A percentile compares a stretch with the other conserved stretches of the same genome.
phyloP scores from a whole-genome alignment of 495 filamentous ascomycete species.

The Trichocladium antarcticum region DNA sequence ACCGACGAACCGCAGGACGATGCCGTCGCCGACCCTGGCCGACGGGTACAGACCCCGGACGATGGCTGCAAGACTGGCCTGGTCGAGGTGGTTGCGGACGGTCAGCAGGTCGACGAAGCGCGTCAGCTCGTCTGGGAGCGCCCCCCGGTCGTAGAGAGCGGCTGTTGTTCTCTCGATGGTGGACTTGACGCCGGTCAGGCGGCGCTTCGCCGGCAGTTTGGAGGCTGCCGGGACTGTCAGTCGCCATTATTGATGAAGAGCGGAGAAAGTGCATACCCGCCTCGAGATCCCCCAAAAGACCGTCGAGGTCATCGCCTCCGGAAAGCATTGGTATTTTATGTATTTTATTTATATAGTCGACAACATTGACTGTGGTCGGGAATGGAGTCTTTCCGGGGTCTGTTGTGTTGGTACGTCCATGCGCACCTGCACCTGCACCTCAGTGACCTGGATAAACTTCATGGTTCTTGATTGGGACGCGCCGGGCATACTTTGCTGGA shows the following conservation, averaged over 20 bases:
- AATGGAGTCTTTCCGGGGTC: too few species aligned
- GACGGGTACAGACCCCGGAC: constrained; percentile 68
- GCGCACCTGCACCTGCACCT: too few species aligned
- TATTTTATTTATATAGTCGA: too few species aligned
- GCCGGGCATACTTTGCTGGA: too few species aligned
- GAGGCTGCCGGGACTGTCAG: constrained; percentile 31
- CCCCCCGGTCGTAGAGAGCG: constrained; percentile 54
- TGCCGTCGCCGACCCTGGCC: constrained; percentile 46
- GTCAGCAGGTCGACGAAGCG: constrained; percentile 58
- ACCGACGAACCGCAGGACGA: constrained; percentile 58
- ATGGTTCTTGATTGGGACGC: too few species aligned
- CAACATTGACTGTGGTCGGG: too few species aligned
- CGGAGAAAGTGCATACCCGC: constrained; percentile 13
- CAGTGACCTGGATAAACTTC: too few species aligned
- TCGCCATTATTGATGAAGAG: constrained; percentile 1
- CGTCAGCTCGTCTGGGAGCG: constrained; percentile 47
- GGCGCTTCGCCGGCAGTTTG: constrained; percentile 39
- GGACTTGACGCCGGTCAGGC: constrained; percentile 32
- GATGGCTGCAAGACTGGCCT: constrained; percentile 53
- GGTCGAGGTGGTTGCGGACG: constrained; percentile 57
- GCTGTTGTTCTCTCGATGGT: constrained; percentile 39
- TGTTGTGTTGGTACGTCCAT: too few species aligned
- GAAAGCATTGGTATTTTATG: neutral
- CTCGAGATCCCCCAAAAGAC: constrained; percentile 21
- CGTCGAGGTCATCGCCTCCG: constrained; percentile 12